Evolutionary conservation across 176 grass and related monocot genomes (phyloP).

Genomic region (Pontederia paniculata): DNA sequence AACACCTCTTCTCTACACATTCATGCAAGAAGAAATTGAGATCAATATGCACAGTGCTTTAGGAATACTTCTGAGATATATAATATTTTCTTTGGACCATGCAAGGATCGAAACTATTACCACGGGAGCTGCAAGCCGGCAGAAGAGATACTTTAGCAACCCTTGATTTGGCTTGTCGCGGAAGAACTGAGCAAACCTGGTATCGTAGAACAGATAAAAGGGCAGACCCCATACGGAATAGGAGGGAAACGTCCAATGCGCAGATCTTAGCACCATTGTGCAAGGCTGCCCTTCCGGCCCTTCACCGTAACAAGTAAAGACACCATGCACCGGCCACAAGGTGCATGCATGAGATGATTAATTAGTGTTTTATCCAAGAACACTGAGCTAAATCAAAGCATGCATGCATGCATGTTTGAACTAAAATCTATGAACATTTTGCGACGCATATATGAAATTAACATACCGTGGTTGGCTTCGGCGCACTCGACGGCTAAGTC

Average conservation of each 20-base stretch:
- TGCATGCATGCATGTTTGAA: slow-evolving; percentile 1
- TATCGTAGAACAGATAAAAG: slow-evolving; percentile 91
- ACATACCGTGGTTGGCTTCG: slow-evolving; percentile 89
- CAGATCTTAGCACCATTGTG: slow-evolving; percentile 74
- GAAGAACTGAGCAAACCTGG: slow-evolving; percentile 69
- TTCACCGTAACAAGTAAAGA: slow-evolving; percentile 1
- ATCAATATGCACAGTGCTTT: too few relatives aligned
- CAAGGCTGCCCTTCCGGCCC: slow-evolving; percentile 61
- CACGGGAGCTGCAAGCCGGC: slow-evolving; percentile 52
- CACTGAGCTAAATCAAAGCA: background rate
- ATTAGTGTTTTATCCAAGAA: background rate
- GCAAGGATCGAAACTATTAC: too few relatives aligned
- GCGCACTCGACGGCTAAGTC: slow-evolving; percentile 86
- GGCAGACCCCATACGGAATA: slow-evolving; percentile 96
- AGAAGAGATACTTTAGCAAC: slow-evolving; percentile 46
- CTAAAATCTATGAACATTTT: too few relatives aligned
- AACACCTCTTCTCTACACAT: too few relatives aligned
- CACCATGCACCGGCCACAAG: background rate
- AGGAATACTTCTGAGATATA: too few relatives aligned
- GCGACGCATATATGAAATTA: too few relatives aligned
- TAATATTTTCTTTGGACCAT: too few relatives aligned
- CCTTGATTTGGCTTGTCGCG: slow-evolving; percentile 74
- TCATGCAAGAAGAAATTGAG: too few relatives aligned
- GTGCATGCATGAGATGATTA: too few relatives aligned
- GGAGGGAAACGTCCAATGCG: slow-evolving; percentile 92